A percentile compares a stretch with the other conserved stretches of the same genome.
Conservation (phyloP, 2,329 filamentous ascomycete species). For the Leptographium lundbergii region DNA sequence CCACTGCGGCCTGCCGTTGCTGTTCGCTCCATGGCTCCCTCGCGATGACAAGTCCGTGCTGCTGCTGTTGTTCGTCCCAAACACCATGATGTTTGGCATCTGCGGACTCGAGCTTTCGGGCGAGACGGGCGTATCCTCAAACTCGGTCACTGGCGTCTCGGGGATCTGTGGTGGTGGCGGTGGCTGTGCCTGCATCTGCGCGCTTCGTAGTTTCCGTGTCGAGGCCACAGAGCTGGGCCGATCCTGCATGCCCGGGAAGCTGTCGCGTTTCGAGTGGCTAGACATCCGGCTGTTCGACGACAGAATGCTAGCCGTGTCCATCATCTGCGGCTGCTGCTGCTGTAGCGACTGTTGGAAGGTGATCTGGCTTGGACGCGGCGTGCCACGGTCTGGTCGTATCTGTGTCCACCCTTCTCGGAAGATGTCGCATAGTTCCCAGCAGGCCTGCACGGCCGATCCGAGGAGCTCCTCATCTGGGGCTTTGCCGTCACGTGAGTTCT, state of each 20-base stretch:
- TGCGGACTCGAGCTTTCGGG: conserved; percentile 63
- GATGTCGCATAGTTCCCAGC: conserved; percentile 88
- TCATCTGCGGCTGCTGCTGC: neutral
- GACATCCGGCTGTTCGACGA: conserved; percentile 1
- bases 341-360: conserved; percentile 41
- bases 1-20: conserved; percentile 41
- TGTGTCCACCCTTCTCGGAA: conserved; percentile 90
- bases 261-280: conserved; percentile 34
- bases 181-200: conserved; percentile 34
- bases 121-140: conserved; percentile 79
- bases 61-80: conserved; percentile 50
- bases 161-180: conserved; percentile 39
- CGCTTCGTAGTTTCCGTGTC: conserved; percentile 1
- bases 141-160: conserved; percentile 89
- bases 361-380: conserved; percentile 68
- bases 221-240: conserved; percentile 9
- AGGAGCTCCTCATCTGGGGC: conserved; percentile 70
- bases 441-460: conserved; percentile 79
- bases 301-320: neutral
- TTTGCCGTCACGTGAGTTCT: conserved; percentile 64
- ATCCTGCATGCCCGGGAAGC: conserved; percentile 34
- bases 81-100: conserved; percentile 75
- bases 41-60: conserved; percentile 13
- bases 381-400: conserved; percentile 72
- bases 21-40: conserved; percentile 16